phyloP scores from a whole-genome alignment of 306 rosid species.

The Cotoneaster glaucophyllus region DNA sequence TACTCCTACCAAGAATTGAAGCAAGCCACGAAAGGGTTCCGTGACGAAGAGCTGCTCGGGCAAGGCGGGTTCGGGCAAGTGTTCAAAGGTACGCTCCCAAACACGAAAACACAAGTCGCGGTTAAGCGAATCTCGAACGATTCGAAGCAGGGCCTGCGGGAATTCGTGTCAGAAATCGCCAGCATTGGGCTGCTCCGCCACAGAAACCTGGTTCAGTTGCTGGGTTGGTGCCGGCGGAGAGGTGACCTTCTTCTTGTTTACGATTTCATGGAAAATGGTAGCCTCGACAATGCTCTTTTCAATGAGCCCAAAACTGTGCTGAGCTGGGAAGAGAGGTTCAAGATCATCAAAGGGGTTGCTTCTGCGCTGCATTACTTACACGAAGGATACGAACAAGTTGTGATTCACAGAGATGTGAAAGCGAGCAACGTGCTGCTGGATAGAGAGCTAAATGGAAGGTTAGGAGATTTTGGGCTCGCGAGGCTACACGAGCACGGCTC shows the following conservation, averaged over 20 bases:
- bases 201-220: conserved; percentile 61
- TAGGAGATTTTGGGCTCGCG: conserved; percentile 81
- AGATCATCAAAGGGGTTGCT: conserved; percentile 69
- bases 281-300: conserved; percentile 61
- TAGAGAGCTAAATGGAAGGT: conserved; percentile 56
- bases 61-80: conserved; percentile 78
- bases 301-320: conserved; percentile 39
- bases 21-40: conserved; percentile 62
- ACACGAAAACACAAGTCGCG: conserved; percentile 51
- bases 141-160: conserved; percentile 73
- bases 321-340: conserved; percentile 70
- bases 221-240: conserved; percentile 76
- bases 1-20: conserved; percentile 71
- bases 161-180: conserved; percentile 75
- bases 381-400: conserved; percentile 78
- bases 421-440: conserved; percentile 80
- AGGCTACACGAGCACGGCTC: conserved; percentile 75
- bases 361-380: conserved; percentile 69
- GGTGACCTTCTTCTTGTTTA: conserved; percentile 71
- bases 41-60: conserved; percentile 62
- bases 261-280: conserved; percentile 78
- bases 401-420: conserved; percentile 75
- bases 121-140: conserved; percentile 73
- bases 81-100: conserved; percentile 61
- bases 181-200: conserved; percentile 82